phyloP scores from a whole-genome alignment of 192 early-diverging fungal genomes.

The Spizellomyces punctatus region DNA sequence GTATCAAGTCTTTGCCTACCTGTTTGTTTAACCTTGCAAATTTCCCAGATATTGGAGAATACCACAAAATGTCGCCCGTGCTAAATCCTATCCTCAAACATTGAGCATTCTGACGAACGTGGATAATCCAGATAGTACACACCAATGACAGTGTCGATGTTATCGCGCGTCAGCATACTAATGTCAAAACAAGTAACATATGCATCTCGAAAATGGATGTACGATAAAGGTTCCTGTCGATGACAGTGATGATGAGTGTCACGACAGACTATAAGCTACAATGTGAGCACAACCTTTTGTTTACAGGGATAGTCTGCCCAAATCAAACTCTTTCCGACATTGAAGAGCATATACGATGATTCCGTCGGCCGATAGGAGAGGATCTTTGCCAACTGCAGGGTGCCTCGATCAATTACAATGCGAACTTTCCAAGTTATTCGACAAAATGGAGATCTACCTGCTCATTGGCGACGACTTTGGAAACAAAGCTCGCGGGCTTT shows the following conservation, averaged over 20 bases:
- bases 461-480: slow-evolving; percentile 44
- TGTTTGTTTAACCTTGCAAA: slow-evolving; percentile 82
- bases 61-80: slow-evolving; percentile 62
- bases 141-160: slow-evolving; percentile 85
- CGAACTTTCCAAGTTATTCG: too few species aligned
- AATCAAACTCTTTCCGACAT: slow-evolving; percentile 68
- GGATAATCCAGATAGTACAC: slow-evolving; percentile 24
- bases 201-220: slow-evolving; percentile 72
- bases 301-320: slow-evolving; percentile 67
- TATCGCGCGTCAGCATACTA: slow-evolving; percentile 72
- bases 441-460: not conserved
- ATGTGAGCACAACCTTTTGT: not conserved
- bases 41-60: slow-evolving; percentile 84
- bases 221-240: slow-evolving; percentile 76
- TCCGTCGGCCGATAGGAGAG: slow-evolving; percentile 35
- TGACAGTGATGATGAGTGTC: not conserved
- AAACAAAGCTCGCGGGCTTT: slow-evolving; percentile 42
- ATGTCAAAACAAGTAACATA: slow-evolving; percentile 86
- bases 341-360: slow-evolving; percentile 72
- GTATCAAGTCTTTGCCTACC: slow-evolving; percentile 35
- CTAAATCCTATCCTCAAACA: slow-evolving; percentile 24
- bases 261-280: not conserved
- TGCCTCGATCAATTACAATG: not conserved
- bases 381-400: slow-evolving; percentile 42
- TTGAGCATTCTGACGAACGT: not conserved